phyloP scores from a whole-genome alignment of 2,329 filamentous ascomycete species.

The Neocatenulostroma microsporum region DNA sequence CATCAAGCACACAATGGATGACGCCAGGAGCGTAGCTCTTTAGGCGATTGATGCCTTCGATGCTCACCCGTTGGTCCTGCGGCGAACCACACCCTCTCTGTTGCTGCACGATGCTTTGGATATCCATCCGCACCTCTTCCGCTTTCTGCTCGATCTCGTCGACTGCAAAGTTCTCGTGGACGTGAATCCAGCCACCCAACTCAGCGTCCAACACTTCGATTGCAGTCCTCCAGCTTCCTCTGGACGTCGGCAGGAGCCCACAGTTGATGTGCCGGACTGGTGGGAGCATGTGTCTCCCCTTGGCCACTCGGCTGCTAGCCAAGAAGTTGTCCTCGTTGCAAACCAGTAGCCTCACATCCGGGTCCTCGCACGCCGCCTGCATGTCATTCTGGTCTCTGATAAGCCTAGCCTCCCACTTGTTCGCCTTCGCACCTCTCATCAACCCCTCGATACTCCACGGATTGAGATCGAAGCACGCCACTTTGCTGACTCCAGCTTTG shows the following conservation, averaged over 20 bases:
- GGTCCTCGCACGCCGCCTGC: constrained; percentile 4
- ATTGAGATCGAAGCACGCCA: constrained; percentile 87
- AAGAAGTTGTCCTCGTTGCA: constrained; percentile 36
- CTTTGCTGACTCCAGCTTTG: constrained; percentile 56
- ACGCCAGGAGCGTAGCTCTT: constrained; percentile 57
- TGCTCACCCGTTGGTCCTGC: constrained; percentile 23
- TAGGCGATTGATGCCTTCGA: constrained; percentile 44
- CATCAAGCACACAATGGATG: constrained; percentile 55
- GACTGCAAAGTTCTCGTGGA: constrained; percentile 53
- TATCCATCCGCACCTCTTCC: constrained; percentile 32
- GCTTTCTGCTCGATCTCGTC: constrained; percentile 40
- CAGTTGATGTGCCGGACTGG: constrained; percentile 52
- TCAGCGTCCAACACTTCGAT: constrained; percentile 40
- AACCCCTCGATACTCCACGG: constrained; percentile 42
- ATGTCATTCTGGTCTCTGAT: constrained; percentile 4
- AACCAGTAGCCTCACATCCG: constrained; percentile 27
- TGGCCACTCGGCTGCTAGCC: constrained; percentile 25
- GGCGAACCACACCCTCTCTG: too few species aligned
- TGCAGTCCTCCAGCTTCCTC: constrained; percentile 43
- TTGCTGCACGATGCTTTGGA: constrained; percentile 15
- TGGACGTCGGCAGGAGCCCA: constrained; percentile 49
- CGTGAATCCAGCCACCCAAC: constrained; percentile 50
- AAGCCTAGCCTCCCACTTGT: constrained; percentile 30
- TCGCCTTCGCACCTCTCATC: constrained; percentile 32
- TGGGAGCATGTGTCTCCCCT: constrained; percentile 19